These are phyloP conservation scores for Candida glaebosa DNA, from an alignment of 805 yeast genomes.

Conservation along the genomic window DNA sequence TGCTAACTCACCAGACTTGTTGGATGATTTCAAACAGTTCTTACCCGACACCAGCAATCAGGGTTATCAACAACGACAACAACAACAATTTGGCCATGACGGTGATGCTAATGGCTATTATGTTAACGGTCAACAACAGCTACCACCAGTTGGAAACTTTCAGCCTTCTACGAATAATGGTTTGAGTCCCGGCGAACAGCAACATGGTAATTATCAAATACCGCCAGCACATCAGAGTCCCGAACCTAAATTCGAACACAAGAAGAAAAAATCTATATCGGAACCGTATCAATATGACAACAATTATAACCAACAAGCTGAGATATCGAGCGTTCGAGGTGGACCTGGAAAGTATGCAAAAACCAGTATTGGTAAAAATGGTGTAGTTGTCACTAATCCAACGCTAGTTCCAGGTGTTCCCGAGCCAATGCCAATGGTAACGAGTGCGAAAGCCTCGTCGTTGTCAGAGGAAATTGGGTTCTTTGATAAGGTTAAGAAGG, in stretches of 20 bases:
- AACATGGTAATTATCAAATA: conserved; percentile 8
- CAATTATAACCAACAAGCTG: conserved; percentile 42
- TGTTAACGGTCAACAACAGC: conserved; percentile 42
- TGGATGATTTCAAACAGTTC: conserved; percentile 93
- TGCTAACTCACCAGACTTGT: conserved; percentile 88
- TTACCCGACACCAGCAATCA: conserved; percentile 75
- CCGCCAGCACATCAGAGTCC: conserved; percentile 16
- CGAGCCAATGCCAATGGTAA: conserved; percentile 63
- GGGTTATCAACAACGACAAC: conserved; percentile 18
- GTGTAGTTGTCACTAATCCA: conserved; percentile 47
- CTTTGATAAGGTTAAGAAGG: conserved; percentile 88
- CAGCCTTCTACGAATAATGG: conserved; percentile 56
- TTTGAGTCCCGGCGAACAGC: conserved; percentile 20
- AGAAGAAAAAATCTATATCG: conserved; percentile 21
- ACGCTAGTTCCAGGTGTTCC: conserved; percentile 82
- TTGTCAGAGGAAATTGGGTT: conserved; percentile 83
- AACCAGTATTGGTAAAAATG: conserved; percentile 17
- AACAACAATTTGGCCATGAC: conserved; percentile 13
- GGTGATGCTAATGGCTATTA: conserved; percentile 17
- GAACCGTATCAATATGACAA: conserved; percentile 30
- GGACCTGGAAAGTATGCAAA: conserved; percentile 15
- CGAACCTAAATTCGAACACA: conserved; percentile 7
- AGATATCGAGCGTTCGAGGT: conserved; percentile 46
- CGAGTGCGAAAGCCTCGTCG: conserved; percentile 48
- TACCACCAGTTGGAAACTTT: conserved; percentile 88